Conservation (phyloP, 1,284 basidiomycete species). For the Boletus hoseneyae region DNA sequence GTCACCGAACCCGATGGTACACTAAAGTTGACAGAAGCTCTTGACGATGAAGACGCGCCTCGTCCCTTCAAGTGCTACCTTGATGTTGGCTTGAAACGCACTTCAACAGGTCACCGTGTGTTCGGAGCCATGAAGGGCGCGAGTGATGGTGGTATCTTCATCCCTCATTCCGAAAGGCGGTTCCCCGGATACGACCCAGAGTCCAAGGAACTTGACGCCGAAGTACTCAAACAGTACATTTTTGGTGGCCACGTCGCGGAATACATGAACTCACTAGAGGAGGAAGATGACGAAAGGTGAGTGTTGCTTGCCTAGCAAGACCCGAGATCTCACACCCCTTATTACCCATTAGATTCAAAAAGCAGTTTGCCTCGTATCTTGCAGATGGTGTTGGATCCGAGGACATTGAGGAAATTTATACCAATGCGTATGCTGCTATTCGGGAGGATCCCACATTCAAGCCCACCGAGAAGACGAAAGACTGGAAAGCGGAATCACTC, state of each 20-base stretch:
- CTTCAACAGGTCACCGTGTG: conserved; percentile 96
- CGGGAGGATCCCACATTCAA: conserved; percentile 93
- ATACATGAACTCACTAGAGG: conserved; percentile 99
- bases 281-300: conserved; percentile 97
- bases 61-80: conserved; percentile 99
- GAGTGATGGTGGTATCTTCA: conserved; percentile 96
- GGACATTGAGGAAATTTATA: conserved; percentile 97
- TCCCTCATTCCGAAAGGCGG: conserved; percentile 97
- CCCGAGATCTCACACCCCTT: conserved; percentile 8
- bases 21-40: conserved; percentile 75
- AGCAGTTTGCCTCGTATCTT: conserved; percentile 95
- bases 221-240: conserved; percentile 97
- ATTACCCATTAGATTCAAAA: conserved; percentile 79
- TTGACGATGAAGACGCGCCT: conserved; percentile 92
- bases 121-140: conserved; percentile 99
- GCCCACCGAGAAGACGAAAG: conserved; percentile 86
- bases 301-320: conserved; percentile 18
- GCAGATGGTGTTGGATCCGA: conserved; percentile 95
- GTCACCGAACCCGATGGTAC: conserved; percentile 91
- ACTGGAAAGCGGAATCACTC: conserved; percentile 88
- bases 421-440: conserved; percentile 88
- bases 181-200: conserved; percentile 99
- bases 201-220: conserved; percentile 90
- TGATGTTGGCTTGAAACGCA: conserved; percentile 97
- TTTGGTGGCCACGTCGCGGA: conserved; percentile 97